Base-by-base conservation (phyloP, 345 rosid species). In the Citrus medica region DNA sequence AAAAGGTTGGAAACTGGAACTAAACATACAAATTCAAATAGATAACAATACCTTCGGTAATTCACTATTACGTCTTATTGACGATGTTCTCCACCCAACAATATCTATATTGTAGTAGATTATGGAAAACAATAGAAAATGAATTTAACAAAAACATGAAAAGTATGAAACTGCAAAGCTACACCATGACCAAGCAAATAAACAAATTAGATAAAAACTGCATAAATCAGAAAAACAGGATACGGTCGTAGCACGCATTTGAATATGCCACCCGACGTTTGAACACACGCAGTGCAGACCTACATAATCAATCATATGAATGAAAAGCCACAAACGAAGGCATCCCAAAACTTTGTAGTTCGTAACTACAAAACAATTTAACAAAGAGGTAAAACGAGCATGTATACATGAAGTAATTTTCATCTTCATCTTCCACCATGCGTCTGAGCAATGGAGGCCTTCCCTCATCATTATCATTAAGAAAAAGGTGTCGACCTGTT, bases 61-160 rank as follows among this genome's bases (percentile, higher is more conserved):
- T 79, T 94, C 98, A 78, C 78, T 84, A 64, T 84, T 83, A 77
- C 91, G 92, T 85, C 99, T 86, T 77, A 96, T 92, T 35, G 97
- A 96, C 48, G 98, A 89, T 7, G 99, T 96, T 87, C 94, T 94
- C 99, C 98, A 96, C 40, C 99, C 99, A 72, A 96, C 98, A 19
- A 90, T 87, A 87, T 92, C 99, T 94, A 71, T 71, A 79, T 46
- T 33, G 67, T 13, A 80, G 81, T 56, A 73, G 56, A 72, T 92
- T 28, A 92, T 77, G 84, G 89, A 84, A 87, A 88, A 81, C 68
- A 81, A 25, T 0, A 0, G 0, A 42, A 70, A 78, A 6, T 40
- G 21, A 80, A 32, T 62, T 75, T 42, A 46, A 69, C 75, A 75
- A 21, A 84, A 30, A 74, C 14, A 21, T 53, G 65, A 40, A 37